Percentiles rank a stretch among this genome's conserved stretches.
These are phyloP conservation scores for Cladorrhinum sp. DNA, from an alignment of 2,329 filamentous ascomycete genomes.

Conservation along the genomic window DNA sequence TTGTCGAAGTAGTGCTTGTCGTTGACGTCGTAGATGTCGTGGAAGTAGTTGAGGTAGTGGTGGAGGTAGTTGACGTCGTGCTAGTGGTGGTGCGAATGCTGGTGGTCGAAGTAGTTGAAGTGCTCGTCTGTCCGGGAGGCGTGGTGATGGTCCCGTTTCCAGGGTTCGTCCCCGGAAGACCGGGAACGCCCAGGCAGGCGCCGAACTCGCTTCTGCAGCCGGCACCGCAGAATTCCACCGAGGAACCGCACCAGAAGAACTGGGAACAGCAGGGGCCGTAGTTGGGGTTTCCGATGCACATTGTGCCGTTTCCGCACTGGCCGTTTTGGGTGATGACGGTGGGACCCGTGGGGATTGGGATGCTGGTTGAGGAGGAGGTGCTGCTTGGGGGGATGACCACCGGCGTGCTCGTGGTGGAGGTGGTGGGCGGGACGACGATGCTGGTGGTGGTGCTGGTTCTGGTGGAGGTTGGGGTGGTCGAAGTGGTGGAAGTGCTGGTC, in stretches of 20 bases:
- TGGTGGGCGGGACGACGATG: not conserved
- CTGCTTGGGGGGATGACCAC: constrained; percentile 4
- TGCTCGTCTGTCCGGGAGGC: not conserved
- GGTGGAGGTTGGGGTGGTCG: constrained; percentile 3
- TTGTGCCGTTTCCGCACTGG: constrained; percentile 29
- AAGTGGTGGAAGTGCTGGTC: constrained; percentile 2
- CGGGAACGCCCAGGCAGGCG: constrained; percentile 23
- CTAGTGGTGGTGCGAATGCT: constrained; percentile 4
- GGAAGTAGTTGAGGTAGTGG: constrained; percentile 9
- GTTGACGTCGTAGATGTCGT: constrained; percentile 7
- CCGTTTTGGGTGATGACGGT: constrained; percentile 26
- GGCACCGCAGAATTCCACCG: constrained; percentile 27
- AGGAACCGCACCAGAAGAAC: constrained; percentile 29
- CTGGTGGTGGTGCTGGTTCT: constrained; percentile 7
- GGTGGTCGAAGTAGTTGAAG: not conserved
- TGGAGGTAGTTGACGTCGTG: constrained; percentile 9
- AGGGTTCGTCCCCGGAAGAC: constrained; percentile 6
- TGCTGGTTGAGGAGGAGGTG: constrained; percentile 4
- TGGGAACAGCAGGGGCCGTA: constrained; percentile 30
- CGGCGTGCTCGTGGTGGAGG: constrained; percentile 2
- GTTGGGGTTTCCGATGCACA: constrained; percentile 26
- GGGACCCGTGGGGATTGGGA: constrained; percentile 11
- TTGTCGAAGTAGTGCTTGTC: constrained; percentile 5
- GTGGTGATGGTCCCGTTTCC: constrained; percentile 8
- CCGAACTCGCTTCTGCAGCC: constrained; percentile 27